Evolutionary conservation across 257 asterid species (phyloP).

Genomic region (Forsythia suspensa): DNA sequence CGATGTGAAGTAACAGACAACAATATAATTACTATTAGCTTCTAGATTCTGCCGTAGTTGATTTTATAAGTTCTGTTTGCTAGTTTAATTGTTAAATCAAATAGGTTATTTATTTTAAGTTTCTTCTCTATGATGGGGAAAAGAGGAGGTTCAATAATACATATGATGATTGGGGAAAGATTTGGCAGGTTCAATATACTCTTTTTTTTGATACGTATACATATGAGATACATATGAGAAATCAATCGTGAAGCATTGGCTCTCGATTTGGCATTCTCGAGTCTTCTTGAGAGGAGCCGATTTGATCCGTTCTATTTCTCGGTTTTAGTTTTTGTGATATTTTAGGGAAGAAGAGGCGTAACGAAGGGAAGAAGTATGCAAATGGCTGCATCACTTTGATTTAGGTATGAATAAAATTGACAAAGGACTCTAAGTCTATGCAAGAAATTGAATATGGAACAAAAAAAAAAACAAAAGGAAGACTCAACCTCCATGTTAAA

Average conservation of each 20-base stretch:
- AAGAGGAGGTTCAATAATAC: too few relatives aligned
- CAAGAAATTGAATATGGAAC: neutral
- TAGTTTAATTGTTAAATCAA: neutral
- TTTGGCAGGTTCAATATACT: neutral
- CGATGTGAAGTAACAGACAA: conserved; percentile 12
- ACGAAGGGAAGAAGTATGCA: too few relatives aligned
- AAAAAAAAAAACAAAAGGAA: neutral
- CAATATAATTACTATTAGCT: neutral
- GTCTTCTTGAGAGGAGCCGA: neutral
- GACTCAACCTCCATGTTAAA: neutral
- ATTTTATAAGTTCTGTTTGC: neutral
- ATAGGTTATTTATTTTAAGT: conserved; percentile 6
- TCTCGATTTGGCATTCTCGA: neutral
- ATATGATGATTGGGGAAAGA: neutral
- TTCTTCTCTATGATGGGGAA: neutral
- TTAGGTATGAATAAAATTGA: too few relatives aligned
- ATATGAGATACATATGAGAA: neutral
- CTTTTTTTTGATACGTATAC: neutral
- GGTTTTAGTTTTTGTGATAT: neutral
- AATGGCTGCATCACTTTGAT: neutral
- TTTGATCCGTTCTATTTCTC: neutral
- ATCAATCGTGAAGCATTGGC: neutral
- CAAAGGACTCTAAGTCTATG: too few relatives aligned
- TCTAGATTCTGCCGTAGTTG: conserved; percentile 10
- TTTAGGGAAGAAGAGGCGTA: too few relatives aligned